Evolutionary conservation across 768 basidiomycete genomes (phyloP), one percentile per base, ranked within the genome.

Genomic region (Amanita muscaria): DNA sequence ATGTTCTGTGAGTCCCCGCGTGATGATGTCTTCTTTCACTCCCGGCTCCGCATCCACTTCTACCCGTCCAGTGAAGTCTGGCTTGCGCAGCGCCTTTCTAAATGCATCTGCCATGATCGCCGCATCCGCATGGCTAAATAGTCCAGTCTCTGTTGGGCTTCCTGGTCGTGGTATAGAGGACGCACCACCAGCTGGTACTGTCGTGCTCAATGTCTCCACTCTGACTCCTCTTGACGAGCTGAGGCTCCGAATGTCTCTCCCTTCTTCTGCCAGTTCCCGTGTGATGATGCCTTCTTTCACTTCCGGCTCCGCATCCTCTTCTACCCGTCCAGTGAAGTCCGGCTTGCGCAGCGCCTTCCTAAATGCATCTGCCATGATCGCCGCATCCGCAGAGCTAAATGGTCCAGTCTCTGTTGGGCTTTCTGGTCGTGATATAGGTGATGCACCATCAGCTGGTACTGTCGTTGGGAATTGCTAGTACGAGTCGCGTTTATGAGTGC

Each of bases 31-130:
- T 49, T 67, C 66, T 21, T 63, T 63, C 12, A 32, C 59, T 21
- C 63, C 61, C 38, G 57, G 55, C 22, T 76, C 81, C 0, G 79
- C 75, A 37, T 80, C 79, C 57, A 88, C 88, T 54, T 86, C 84
- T 11, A 80, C 72, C 43, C 71, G 59, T 15, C 63, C 75, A n/a
- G 81, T 73, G 61, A 92, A 93, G 58, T 89, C 88, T 8, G 91
- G 90, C 60, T 90, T 90, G 59, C 90, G 74, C 56, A 94, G 67
- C 51, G 85, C 86, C 60, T 84, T 79, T 55, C 91, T 72, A 65
- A 93, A 94, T 5, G 91, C 91, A 66, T 89, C 83, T 31, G 90
- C 89, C 79, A 93, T 88, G 59, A 91, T 86, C 30, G 87, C 88
- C 42, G 91, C 91, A 62, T 94, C 90, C 16, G 84, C 81, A 15